These are phyloP conservation scores for Pogostemon cablin DNA, from an alignment of 257 asterid genomes.

Conservation along the genomic window DNA sequence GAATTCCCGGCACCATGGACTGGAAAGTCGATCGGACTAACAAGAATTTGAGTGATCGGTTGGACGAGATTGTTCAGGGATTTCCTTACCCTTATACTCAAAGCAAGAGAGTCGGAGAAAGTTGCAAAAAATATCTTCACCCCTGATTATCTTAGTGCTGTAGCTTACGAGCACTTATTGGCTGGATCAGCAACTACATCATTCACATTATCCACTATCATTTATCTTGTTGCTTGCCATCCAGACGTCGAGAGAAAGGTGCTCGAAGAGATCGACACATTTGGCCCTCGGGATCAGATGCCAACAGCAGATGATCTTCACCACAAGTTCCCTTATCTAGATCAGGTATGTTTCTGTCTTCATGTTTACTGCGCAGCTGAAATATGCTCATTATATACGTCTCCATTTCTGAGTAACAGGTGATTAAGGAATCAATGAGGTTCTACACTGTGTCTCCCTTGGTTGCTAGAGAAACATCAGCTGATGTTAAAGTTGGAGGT, in stretches of 20 bases:
- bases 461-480: conserved; percentile 89
- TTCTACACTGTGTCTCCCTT: conserved; percentile 82
- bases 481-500: conserved; percentile 80
- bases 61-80: conserved; percentile 73
- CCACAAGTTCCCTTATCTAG: conserved; percentile 68
- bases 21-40: conserved; percentile 73
- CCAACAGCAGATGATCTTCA: conserved; percentile 85
- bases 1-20: conserved; percentile 90
- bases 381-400: not conserved
- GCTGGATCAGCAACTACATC: conserved; percentile 98
- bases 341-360: conserved; percentile 50
- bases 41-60: conserved; percentile 51
- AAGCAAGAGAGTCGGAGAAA: conserved; percentile 62
- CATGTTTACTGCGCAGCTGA: not conserved
- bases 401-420: conserved; percentile 46
- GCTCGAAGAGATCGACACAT: conserved; percentile 69
- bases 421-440: conserved; percentile 96
- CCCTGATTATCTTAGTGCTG: conserved; percentile 82
- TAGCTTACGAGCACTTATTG: conserved; percentile 81
- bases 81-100: conserved; percentile 72
- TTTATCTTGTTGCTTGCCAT: conserved; percentile 76
- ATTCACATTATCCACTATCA: conserved; percentile 69
- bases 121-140: conserved; percentile 63
- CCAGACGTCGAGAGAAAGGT: conserved; percentile 70
- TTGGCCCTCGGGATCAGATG: conserved; percentile 60